phyloP scores from a whole-genome alignment of 257 asterid genomes.

The Leptodermis oblonga region DNA sequence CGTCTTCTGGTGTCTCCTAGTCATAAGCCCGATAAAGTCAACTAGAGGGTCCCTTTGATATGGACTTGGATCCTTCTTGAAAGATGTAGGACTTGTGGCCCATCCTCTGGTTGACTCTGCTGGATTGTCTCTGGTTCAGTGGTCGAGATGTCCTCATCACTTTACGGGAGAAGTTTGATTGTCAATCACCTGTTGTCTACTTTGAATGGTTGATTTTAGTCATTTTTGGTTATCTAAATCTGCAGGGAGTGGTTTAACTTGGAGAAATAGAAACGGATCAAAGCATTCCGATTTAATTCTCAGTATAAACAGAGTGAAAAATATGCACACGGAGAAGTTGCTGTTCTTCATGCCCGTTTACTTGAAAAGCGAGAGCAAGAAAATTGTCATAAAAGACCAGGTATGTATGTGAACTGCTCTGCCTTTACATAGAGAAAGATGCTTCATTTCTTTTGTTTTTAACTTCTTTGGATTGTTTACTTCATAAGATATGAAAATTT shows the following conservation, averaged over 20 bases:
- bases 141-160: too few species aligned
- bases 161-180: background rate
- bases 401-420: constrained; percentile 24
- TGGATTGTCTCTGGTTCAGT: too few species aligned
- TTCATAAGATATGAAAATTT: background rate
- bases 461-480: background rate
- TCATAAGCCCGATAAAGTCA: too few species aligned
- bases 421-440: background rate
- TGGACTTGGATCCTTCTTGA: too few species aligned
- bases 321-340: constrained; percentile 21
- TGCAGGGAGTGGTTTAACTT: constrained; percentile 39
- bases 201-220: background rate
- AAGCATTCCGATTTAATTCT: constrained; percentile 26
- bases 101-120: too few species aligned
- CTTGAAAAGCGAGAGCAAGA: constrained; percentile 29
- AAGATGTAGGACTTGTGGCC: too few species aligned
- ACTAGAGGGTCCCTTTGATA: too few species aligned
- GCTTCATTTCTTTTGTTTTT: background rate
- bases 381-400: constrained; percentile 28
- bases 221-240: constrained; percentile 1
- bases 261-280: constrained; percentile 28
- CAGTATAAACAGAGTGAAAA: constrained; percentile 6
- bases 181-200: background rate
- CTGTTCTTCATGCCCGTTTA: constrained; percentile 25
- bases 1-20: too few species aligned